Base-by-base conservation (phyloP, 75 land plant genomes). In the Cryptomeria japonica region DNA sequence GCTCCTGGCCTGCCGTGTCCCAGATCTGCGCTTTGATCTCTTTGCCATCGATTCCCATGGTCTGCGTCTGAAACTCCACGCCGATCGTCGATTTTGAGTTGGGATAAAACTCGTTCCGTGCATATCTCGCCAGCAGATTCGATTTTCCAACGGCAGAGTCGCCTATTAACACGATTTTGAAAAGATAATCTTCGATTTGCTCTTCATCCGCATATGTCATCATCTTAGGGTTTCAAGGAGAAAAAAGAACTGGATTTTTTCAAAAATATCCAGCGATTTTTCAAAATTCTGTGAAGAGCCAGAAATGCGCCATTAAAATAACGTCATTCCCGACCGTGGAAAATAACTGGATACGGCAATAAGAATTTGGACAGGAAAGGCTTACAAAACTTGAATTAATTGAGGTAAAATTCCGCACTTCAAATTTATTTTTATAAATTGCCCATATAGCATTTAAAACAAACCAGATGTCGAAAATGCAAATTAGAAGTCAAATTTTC, bases 1-100 rank as follows among this genome's bases (percentile, higher is more conserved):
- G 96, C 88, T 95, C 96, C 88, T 96, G 97, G 68, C 96, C 97
- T 13, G 97, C 97, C 39, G 97, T 96, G 79, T 96, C 97, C 97
- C 97, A 95, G 87, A 96, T 95, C 93, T 96, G 97, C 31, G 96
- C 96, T 88, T 93, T 95, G 77, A 96, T 84, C 88, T 93, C 97
- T 92, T 96, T 96, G 39, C 97, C 97, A 68, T 95, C 92, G 31
- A 96, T 96, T 76, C 90, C 92, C 88, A 96, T 90, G 84, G 90
- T 95, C 86, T 96, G 97, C 75, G 97, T 96, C 88, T 96, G 97
- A 82, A 96, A 96, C 88, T 96, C 97, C 78, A 95, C 96, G 82
- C 96, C 96, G 64, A 95, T 96, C 61, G 97, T 96, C 16, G 96
- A 93, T 61, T 95, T 95, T 4, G 96, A 96, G 86, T 94, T 96